Conservation (phyloP, 2,329 filamentous ascomycete genomes). For the Curvularia sp. region DNA sequence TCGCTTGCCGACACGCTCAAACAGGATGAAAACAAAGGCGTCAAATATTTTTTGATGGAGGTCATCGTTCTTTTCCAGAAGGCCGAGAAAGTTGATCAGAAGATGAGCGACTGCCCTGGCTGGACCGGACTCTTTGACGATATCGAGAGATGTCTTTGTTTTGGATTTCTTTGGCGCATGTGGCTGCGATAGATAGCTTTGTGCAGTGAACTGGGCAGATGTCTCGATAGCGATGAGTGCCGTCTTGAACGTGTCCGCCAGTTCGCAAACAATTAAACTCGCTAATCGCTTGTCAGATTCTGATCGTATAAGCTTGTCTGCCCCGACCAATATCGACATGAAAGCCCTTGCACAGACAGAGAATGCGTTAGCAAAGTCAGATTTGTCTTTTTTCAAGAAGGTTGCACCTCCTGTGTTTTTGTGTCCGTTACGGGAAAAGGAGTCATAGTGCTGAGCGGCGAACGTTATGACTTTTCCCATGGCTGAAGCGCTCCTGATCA, state of each 20-base stretch:
- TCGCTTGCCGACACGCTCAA: constrained; percentile 50
- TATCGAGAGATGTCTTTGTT: constrained; percentile 7
- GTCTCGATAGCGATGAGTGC: constrained; percentile 44
- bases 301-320: constrained; percentile 29
- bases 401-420: constrained; percentile 11
- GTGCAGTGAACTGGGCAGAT: constrained; percentile 34
- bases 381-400: constrained; percentile 34
- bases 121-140: constrained; percentile 34
- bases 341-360: constrained; percentile 43
- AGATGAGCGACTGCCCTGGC: constrained; percentile 45
- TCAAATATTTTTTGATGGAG: constrained; percentile 54
- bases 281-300: constrained; percentile 23
- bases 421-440: constrained; percentile 24
- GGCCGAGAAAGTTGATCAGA: constrained; percentile 46
- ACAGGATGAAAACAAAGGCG: constrained; percentile 52
- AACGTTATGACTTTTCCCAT: constrained; percentile 36
- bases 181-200: constrained; percentile 3
- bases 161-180: constrained; percentile 17
- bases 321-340: constrained; percentile 42
- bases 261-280: constrained; percentile 40
- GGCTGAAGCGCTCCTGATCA: constrained; percentile 33
- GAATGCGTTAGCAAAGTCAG: constrained; percentile 38
- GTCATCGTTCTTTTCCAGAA: constrained; percentile 46
- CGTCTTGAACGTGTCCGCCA: constrained; percentile 49
- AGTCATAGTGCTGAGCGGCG: constrained; percentile 30